Percentiles rank a stretch among this genome's conserved stretches.
phyloP scores from a whole-genome alignment of 176 grass and related monocot genomes.

The Secale cereale region DNA sequence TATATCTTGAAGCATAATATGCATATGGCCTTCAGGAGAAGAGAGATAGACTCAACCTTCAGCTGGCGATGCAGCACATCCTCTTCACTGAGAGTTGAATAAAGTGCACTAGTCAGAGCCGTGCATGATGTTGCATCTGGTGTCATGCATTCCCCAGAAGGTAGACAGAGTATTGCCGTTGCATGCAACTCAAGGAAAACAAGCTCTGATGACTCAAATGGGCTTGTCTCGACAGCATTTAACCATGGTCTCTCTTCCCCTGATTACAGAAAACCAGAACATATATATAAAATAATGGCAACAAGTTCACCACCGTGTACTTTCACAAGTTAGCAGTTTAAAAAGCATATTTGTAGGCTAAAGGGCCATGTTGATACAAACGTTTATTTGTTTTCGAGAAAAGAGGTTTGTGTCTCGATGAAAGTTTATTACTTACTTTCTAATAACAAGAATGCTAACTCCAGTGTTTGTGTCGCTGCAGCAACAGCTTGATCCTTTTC shows the following conservation, averaged over 20 bases:
- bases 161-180: conserved; percentile 82
- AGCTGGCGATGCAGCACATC: conserved; percentile 72
- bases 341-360: conserved; percentile 18
- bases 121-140: conserved; percentile 94
- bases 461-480: conserved; percentile 77
- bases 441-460: conserved; percentile 68
- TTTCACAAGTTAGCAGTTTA: not conserved
- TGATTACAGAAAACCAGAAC: conserved; percentile 22
- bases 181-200: conserved; percentile 82
- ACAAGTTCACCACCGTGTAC: not conserved
- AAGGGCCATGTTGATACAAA: not conserved
- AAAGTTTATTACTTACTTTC: conserved; percentile 49
- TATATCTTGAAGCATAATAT: conserved; percentile 8
- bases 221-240: conserved; percentile 51
- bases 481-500: conserved; percentile 71
- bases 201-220: conserved; percentile 52
- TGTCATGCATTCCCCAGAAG: conserved; percentile 77
- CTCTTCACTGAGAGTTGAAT: conserved; percentile 75
- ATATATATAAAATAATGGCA: conserved; percentile 1
- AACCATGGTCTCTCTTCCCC: conserved; percentile 84
- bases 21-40: not conserved
- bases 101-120: conserved; percentile 86
- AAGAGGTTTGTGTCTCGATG: not conserved
- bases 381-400: not conserved
- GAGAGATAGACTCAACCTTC: conserved; percentile 38